Percentiles rank a stretch among this genome's conserved stretches.
phyloP scores from a whole-genome alignment of 2,329 filamentous ascomycete genomes.

The Colletotrichum simmondsii region DNA sequence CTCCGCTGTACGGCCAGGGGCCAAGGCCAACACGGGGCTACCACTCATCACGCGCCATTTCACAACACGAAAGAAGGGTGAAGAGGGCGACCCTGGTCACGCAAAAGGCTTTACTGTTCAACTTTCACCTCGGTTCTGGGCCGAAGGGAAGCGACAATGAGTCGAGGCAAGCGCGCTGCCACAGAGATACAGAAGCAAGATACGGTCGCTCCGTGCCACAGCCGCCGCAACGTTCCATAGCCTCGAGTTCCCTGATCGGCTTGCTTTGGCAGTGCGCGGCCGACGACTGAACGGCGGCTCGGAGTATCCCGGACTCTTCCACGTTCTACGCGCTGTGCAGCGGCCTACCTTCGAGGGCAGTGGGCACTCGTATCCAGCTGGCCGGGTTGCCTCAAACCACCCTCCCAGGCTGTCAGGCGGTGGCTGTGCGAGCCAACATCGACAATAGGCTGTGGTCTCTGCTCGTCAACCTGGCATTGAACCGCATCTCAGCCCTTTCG shows the following conservation, averaged over 20 bases:
- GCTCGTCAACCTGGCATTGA: constrained; percentile 9
- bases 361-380: constrained; percentile 28
- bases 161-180: not conserved
- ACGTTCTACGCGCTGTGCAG: not conserved
- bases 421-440: constrained; percentile 19
- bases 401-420: constrained; percentile 18
- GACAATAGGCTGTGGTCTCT: constrained; percentile 26
- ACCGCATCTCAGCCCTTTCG: not conserved
- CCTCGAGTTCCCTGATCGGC: not conserved
- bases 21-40: constrained; percentile 23
- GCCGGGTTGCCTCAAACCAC: constrained; percentile 10
- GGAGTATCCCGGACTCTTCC: not conserved
- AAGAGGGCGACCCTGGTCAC: not conserved
- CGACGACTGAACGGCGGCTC: not conserved
- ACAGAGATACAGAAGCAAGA: not conserved
- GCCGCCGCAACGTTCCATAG: constrained; percentile 20
- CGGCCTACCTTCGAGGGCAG: not conserved
- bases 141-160: not conserved
- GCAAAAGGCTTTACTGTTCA: not conserved
- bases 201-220: not conserved
- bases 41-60: constrained; percentile 20
- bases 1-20: constrained; percentile 20
- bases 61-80: constrained; percentile 16
- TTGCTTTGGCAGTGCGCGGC: not conserved
- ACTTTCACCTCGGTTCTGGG: not conserved